Evolutionary conservation across 2,329 filamentous ascomycete species (phyloP).

Genomic region (Hymenoscyphus fructigenus): DNA sequence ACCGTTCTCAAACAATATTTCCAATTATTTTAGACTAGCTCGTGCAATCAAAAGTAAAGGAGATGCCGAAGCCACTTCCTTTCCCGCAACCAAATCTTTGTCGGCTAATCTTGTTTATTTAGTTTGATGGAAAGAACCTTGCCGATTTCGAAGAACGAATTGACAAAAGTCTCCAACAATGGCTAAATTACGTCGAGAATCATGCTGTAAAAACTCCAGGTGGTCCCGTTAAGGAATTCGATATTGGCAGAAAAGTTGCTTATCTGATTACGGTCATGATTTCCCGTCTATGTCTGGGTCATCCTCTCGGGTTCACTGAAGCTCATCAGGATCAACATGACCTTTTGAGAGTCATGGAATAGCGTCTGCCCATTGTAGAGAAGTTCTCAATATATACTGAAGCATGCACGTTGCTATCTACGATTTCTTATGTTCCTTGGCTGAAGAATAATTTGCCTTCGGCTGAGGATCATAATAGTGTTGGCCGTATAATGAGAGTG

Average conservation of each 20-base stretch:
- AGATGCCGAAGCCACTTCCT: too few relatives aligned
- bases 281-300: not conserved
- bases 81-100: too few relatives aligned
- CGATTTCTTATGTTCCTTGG: not conserved
- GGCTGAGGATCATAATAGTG: not conserved
- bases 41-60: too few relatives aligned
- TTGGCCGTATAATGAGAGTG: not conserved
- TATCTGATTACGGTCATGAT: not conserved
- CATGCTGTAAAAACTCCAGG: too few relatives aligned
- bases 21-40: too few relatives aligned
- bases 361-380: not conserved
- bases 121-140: too few relatives aligned
- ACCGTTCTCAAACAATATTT: too few relatives aligned
- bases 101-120: too few relatives aligned
- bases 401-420: not conserved
- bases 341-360: not conserved
- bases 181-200: too few relatives aligned
- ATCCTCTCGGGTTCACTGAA: not conserved
- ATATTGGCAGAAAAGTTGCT: not conserved
- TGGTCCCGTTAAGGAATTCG: not conserved
- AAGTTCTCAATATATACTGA: not conserved
- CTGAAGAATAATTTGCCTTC: not conserved
- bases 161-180: too few relatives aligned
- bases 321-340: not conserved
- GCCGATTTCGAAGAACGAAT: too few relatives aligned